Conservation (phyloP, 2,329 filamentous ascomycete genomes). For the Arthroderma sp. region DNA sequence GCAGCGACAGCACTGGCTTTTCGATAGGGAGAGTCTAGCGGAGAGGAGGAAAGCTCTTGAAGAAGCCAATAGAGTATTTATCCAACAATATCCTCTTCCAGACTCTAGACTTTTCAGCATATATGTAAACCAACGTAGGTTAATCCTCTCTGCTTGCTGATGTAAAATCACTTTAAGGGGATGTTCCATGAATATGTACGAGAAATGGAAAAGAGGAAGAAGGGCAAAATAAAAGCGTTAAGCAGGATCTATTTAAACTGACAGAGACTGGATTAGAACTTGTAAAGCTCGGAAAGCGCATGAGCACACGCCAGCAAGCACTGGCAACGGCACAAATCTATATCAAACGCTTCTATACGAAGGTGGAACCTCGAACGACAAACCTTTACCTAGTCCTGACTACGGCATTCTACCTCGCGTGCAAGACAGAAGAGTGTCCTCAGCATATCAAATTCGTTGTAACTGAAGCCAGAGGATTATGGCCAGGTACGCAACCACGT, state of each 20-base stretch:
- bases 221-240: background rate
- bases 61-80: slow-evolving; percentile 58
- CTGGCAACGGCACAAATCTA: slow-evolving; percentile 92
- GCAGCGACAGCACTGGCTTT: slow-evolving; percentile 81
- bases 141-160: background rate
- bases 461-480: slow-evolving; percentile 70
- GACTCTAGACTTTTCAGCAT: slow-evolving; percentile 73
- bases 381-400: slow-evolving; percentile 87
- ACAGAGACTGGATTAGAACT: slow-evolving; percentile 24
- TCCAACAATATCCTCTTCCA: slow-evolving; percentile 69
- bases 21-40: slow-evolving; percentile 67
- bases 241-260: background rate
- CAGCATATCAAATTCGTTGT: slow-evolving; percentile 90
- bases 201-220: background rate
- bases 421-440: slow-evolving; percentile 95
- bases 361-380: slow-evolving; percentile 78
- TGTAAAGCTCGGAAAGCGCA: slow-evolving; percentile 66
- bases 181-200: background rate
- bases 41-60: slow-evolving; percentile 64
- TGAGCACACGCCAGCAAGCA: slow-evolving; percentile 77
- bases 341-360: slow-evolving; percentile 83
- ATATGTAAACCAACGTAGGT: slow-evolving; percentile 78
- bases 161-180: background rate
- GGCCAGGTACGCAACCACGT: slow-evolving; percentile 46
- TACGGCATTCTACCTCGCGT: slow-evolving; percentile 89